These are phyloP conservation scores for Boletus smithii DNA, from an alignment of 1,284 basidiomycete species.

Conservation along the genomic window DNA sequence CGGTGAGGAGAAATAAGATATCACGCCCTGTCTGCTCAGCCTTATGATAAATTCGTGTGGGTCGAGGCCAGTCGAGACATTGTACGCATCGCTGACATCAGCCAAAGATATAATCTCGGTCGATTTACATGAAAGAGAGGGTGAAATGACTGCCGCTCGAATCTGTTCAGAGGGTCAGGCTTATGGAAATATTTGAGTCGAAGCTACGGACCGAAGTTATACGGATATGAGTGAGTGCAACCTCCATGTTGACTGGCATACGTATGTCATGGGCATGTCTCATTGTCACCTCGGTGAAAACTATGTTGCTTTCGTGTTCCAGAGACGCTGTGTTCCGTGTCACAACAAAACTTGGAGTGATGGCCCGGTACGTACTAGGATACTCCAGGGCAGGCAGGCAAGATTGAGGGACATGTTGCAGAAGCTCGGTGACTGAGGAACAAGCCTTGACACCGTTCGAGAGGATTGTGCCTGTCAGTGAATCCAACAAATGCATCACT, in stretches of 20 bases:
- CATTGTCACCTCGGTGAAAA: constrained; percentile 61
- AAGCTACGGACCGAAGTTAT: constrained; percentile 56
- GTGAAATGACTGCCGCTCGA: constrained; percentile 61
- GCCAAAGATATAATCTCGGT: constrained; percentile 75
- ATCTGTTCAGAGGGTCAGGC: constrained; percentile 41
- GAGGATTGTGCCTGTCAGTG: constrained; percentile 49
- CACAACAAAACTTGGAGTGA: constrained; percentile 4
- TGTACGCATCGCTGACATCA: constrained; percentile 84
- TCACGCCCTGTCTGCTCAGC: constrained; percentile 63
- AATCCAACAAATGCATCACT: constrained; percentile 6
- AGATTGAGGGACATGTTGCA: constrained; percentile 50
- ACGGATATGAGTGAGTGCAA: constrained; percentile 63
- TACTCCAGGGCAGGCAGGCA: constrained; percentile 49
- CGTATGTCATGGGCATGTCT: constrained; percentile 57
- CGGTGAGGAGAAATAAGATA: constrained; percentile 66
- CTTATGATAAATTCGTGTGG: constrained; percentile 80
- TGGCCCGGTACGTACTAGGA: constrained; percentile 44
- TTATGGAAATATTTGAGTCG: not conserved
- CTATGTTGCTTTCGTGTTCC: constrained; percentile 53
- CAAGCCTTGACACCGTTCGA: constrained; percentile 56
- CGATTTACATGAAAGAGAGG: constrained; percentile 62
- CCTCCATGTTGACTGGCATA: constrained; percentile 58
- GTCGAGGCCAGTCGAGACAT: constrained; percentile 70
- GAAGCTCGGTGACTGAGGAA: constrained; percentile 56
- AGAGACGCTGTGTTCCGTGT: constrained; percentile 43